Base-by-base conservation (phyloP, 176 grass and related monocot species). In the Eleusine coracana region DNA sequence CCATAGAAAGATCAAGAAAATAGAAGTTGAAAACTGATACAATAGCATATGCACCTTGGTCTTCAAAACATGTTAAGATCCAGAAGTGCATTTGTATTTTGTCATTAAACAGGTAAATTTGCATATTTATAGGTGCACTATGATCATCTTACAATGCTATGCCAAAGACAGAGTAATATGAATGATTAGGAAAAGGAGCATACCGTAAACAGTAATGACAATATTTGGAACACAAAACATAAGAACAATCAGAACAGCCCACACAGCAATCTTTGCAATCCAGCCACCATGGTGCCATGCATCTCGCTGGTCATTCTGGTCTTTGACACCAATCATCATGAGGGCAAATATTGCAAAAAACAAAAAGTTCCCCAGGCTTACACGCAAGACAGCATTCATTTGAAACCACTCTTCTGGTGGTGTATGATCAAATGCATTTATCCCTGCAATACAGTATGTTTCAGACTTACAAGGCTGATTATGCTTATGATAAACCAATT, bases 221-320 rank as follows among this genome's bases (percentile, higher is more conserved):
- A 94, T 45, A 71, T 98, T 98, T 5, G 95, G 95, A 34, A 94
- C 77, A 80, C 90, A 98, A 76, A 98, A 98, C 92, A 98, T 98
- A 64, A 94, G 90, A 79, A 85, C 70, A 88, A 94, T 81, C 14
- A 98, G 86, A 84, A 98, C 82, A 54, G 55, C 88, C 95, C 95
- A 98, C 58, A 98, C 38, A 85, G 86, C 72, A 89, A 98, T 85
- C 82, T 95, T 98, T 78, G 87, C 87, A 81, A 88, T 63, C 95
- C 95, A 98, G 51, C 92, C 92, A 88, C 92, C 92, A 91, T 95
- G 95, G 70, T 98, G 92, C 92, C 90, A 98, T 61, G 82, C 82
- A 89, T 98, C 90, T 84, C 95, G 89, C 38, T 56, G 88, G 64
- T 98, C 95, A 80, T 98, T 98, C 63, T 98, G 95, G 31, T 98